Conservation (phyloP, 768 basidiomycete species). For the Lactifluus subvellereus region DNA sequence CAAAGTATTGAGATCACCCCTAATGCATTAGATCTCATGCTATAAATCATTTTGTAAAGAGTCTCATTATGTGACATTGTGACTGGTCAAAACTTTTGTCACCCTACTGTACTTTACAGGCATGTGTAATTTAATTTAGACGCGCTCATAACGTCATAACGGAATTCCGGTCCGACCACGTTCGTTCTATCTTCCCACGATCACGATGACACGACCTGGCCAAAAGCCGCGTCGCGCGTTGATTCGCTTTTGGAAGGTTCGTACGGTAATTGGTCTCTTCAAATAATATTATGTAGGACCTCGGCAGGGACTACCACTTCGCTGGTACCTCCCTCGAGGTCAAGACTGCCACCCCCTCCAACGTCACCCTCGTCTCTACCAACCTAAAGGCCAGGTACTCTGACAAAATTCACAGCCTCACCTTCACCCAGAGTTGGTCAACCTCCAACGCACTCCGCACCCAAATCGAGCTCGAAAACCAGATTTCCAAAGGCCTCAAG, state of each 20-base stretch:
- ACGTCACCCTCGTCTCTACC: conserved; percentile 72
- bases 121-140: conserved; percentile 26
- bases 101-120: conserved; percentile 37
- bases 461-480: conserved; percentile 92
- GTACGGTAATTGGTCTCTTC: no score
- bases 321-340: conserved; percentile 66
- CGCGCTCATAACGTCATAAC: no score
- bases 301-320: conserved; percentile 90
- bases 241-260: no score
- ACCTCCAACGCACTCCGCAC: conserved; percentile 90
- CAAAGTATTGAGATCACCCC: no score
- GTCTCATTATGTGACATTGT: no score
- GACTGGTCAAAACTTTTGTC: no score
- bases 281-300: conserved; percentile 68
- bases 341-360: conserved; percentile 84
- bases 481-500: conserved; percentile 96
- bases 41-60: no score
- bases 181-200: not conserved
- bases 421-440: conserved; percentile 94
- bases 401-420: conserved; percentile 88
- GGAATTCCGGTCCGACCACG: not conserved
- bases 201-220: no score
- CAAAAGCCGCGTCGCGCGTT: no score
- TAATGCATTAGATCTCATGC: no score
- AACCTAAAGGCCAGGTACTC: conserved; percentile 95